These are phyloP conservation scores for Fusarium sp. DNA, from an alignment of 2,329 filamentous ascomycete genomes.

Conservation along the genomic window DNA sequence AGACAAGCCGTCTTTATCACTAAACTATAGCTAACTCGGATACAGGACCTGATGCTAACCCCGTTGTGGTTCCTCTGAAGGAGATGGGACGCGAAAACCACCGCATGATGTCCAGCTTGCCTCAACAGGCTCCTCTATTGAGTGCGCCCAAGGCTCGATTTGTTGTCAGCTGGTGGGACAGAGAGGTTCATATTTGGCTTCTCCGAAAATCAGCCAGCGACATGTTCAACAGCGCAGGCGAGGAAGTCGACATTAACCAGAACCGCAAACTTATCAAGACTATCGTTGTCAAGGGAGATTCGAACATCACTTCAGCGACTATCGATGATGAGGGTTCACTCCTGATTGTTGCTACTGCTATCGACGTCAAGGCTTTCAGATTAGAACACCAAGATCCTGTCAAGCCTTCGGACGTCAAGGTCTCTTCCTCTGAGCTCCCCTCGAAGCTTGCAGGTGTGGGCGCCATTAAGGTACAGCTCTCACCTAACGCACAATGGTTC, in stretches of 20 bases:
- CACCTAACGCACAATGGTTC: slow-evolving; percentile 77
- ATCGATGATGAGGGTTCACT: slow-evolving; percentile 79
- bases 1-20: slow-evolving; percentile 41
- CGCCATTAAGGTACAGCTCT: slow-evolving; percentile 76
- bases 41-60: slow-evolving; percentile 84
- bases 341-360: slow-evolving; percentile 79
- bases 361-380: slow-evolving; percentile 81
- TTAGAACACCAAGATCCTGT: slow-evolving; percentile 65
- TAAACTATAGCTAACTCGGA: slow-evolving; percentile 4
- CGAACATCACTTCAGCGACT: slow-evolving; percentile 81
- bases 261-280: slow-evolving; percentile 76
- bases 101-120: slow-evolving; percentile 83
- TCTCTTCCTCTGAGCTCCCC: slow-evolving; percentile 77
- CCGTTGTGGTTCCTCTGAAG: slow-evolving; percentile 81
- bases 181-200: slow-evolving; percentile 86
- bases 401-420: slow-evolving; percentile 70
- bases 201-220: slow-evolving; percentile 60
- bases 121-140: slow-evolving; percentile 78
- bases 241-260: slow-evolving; percentile 59
- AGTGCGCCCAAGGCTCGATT: slow-evolving; percentile 80
- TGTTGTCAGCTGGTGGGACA: slow-evolving; percentile 92
- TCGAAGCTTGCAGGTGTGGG: slow-evolving; percentile 68
- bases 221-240: slow-evolving; percentile 56
- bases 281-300: slow-evolving; percentile 77
- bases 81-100: slow-evolving; percentile 85